Percentiles rank a stretch among this genome's conserved stretches.
phyloP scores from a whole-genome alignment of 2,329 filamentous ascomycete species.

The Aspergillus sp. region DNA sequence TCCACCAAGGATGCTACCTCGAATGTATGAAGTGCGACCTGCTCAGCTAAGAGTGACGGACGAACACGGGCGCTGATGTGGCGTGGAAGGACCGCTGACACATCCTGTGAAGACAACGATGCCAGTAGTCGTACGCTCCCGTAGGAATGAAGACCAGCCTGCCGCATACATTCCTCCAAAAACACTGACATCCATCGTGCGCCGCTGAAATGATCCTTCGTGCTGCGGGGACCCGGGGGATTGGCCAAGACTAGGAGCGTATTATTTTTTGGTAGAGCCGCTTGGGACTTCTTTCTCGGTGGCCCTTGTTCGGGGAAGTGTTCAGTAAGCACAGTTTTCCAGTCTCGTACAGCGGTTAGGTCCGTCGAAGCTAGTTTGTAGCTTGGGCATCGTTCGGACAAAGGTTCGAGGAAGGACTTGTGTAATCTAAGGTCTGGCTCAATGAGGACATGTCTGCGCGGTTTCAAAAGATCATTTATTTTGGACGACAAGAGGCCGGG shows the following conservation, averaged over 20 bases:
- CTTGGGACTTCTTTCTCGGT: conserved; percentile 38
- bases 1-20: conserved; percentile 55
- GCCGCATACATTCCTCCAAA: conserved; percentile 56
- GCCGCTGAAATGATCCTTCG: conserved; percentile 48
- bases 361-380: conserved; percentile 54
- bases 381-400: conserved; percentile 51
- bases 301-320: conserved; percentile 56
- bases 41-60: conserved; percentile 59
- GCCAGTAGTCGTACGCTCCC: conserved; percentile 78
- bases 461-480: conserved; percentile 71
- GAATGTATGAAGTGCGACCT: conserved; percentile 41
- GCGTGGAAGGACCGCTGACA: conserved; percentile 60
- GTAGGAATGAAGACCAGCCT: conserved; percentile 68
- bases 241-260: conserved; percentile 73
- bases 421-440: conserved; percentile 67
- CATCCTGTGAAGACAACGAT: conserved; percentile 66
- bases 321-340: conserved; percentile 37
- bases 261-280: conserved; percentile 60
- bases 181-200: conserved; percentile 59
- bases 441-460: conserved; percentile 79
- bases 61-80: conserved; percentile 57
- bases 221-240: conserved; percentile 56
- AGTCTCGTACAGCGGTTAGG: conserved; percentile 60
- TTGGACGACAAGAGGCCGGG: conserved; percentile 74
- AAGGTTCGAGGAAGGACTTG: conserved; percentile 58